Evolutionary conservation across 345 rosid genomes (phyloP), one percentile per base, ranked within the genome.

Genomic region (Punica granatum): DNA sequence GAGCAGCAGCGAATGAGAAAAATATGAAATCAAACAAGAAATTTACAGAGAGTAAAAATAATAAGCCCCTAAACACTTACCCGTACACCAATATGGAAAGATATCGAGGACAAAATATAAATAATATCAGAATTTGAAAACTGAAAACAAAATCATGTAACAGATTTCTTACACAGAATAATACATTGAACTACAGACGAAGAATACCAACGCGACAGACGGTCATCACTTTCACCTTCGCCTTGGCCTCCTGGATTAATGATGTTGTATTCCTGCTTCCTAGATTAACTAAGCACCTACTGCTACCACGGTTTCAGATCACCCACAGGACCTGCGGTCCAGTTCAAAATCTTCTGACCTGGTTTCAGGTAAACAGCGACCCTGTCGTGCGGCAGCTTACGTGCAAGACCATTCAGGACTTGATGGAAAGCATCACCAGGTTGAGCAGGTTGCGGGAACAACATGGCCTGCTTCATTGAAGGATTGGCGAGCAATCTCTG

Each of bases 361-460:
- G 77, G 67, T 64, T 80, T 85, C 79, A 89, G 72, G 81, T 83
- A 85, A 51, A 83, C 76, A 54, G 81, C 74, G 53, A 77, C 75
- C 72, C 41, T 77, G 68, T 81, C 85, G 54, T 92, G 97, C 0
- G 97, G 98, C 76, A 95, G 67, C 73, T 95, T 95, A 7, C 99
- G 92, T 15, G 97, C 99, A 69, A 95, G 83, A 32, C 99, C 99
- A 73, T 92, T 92, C 78, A 95, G 70, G 60, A 95, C 93, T 64
- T 90, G 99, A 82, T 95, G 98, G 76, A 95, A 94, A 54, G 98
- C 97, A 76, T 95, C 97, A 15, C 98, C 98, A 18, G 97, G 76
- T 67, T 89, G 98, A 30, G 90, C 98, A 7, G 99, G 99, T 65
- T 89, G 93, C 0, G 98, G 98, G 73, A 95, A 95, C 44, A 86